Percentiles rank a stretch among this genome's conserved stretches.
phyloP scores from a whole-genome alignment of 2,329 filamentous ascomycete species.

The Ascosphaera apis region DNA sequence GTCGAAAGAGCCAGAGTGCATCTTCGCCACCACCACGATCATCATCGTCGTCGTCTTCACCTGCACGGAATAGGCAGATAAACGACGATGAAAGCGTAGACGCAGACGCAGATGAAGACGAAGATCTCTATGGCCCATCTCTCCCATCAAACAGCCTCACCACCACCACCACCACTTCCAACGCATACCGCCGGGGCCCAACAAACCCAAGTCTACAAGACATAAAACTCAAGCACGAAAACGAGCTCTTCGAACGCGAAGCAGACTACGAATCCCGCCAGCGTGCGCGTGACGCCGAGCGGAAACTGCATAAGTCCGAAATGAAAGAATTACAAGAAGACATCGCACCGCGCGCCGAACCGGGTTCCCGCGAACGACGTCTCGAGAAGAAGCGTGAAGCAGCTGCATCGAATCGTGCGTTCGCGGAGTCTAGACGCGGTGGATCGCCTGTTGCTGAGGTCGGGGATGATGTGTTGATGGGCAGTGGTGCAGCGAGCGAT shows the following conservation, averaged over 20 bases:
- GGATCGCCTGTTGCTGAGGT: constrained; percentile 42
- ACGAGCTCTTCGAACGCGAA: constrained; percentile 11
- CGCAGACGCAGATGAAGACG: constrained; percentile 28
- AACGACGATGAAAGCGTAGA: constrained; percentile 10
- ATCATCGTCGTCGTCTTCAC: neutral
- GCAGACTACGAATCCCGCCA: constrained; percentile 22
- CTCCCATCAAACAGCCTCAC: constrained; percentile 16
- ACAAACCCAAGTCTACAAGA: constrained; percentile 51
- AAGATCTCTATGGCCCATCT: constrained; percentile 38
- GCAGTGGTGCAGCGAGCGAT: constrained; percentile 36
- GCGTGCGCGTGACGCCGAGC: constrained; percentile 41
- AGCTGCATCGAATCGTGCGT: constrained; percentile 50
- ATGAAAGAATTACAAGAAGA: constrained; percentile 35
- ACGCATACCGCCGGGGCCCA: constrained; percentile 23
- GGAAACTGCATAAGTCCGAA: constrained; percentile 17
- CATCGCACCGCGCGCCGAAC: constrained; percentile 56
- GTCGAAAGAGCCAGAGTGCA: neutral
- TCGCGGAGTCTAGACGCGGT: constrained; percentile 33
- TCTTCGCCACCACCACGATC: neutral
- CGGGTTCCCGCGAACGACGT: constrained; percentile 59
- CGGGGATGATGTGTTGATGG: constrained; percentile 56
- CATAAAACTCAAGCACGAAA: constrained; percentile 34
- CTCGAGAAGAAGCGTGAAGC: constrained; percentile 64
- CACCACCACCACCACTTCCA: constrained; percentile 7
- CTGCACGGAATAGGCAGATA: neutral